phyloP scores from a whole-genome alignment of 2,329 filamentous ascomycete genomes.

The Stemphylium lycopersici region DNA sequence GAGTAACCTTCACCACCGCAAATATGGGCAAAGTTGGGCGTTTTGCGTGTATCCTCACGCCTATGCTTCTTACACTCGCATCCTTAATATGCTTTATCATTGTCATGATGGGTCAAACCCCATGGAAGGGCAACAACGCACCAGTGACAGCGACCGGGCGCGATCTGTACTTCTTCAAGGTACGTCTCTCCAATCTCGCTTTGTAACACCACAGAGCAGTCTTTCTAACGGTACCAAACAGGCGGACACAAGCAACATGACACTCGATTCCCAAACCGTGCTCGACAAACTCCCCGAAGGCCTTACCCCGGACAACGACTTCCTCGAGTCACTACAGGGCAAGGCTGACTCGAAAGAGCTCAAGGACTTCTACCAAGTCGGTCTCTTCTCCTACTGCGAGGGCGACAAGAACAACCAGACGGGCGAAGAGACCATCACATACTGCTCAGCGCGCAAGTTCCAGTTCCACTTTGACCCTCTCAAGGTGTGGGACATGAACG shows the following conservation, averaged over 20 bases:
- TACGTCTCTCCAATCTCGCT: constrained; percentile 57
- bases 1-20: constrained; percentile 18
- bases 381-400: constrained; percentile 86
- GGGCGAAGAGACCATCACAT: constrained; percentile 54
- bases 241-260: constrained; percentile 59
- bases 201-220: neutral
- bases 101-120: constrained; percentile 63
- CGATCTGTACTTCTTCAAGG: constrained; percentile 62
- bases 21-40: constrained; percentile 76
- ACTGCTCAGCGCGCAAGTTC: constrained; percentile 74
- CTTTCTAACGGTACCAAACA: constrained; percentile 26
- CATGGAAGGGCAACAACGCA: constrained; percentile 45
- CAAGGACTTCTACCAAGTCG: constrained; percentile 78
- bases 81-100: constrained; percentile 72
- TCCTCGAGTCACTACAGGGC: constrained; percentile 50
- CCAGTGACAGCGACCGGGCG: constrained; percentile 52
- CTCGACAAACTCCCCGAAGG: constrained; percentile 33
- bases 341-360: constrained; percentile 56
- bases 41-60: constrained; percentile 84
- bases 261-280: constrained; percentile 53
- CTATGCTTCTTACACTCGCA: constrained; percentile 79
- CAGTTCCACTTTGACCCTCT: constrained; percentile 79
- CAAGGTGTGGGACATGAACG: constrained; percentile 67
- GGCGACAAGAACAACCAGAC: constrained; percentile 61
- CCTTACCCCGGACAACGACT: constrained; percentile 44